phyloP scores from a whole-genome alignment of 2,329 filamentous ascomycete species.

The Aspergillus hortae region DNA sequence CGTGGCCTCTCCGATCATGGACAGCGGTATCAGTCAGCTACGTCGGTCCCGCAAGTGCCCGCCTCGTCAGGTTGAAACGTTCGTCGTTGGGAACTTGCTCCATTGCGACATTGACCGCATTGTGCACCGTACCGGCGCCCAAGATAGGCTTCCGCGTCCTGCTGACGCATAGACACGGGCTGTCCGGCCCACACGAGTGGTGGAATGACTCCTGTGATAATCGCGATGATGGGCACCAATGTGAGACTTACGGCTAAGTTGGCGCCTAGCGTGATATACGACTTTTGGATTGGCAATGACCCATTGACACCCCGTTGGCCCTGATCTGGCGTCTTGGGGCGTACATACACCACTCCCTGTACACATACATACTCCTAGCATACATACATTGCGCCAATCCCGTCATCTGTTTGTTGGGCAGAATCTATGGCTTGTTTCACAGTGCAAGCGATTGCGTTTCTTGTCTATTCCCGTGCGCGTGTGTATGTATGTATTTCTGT shows the following conservation, averaged over 20 bases:
- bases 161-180: not conserved
- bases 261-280: not conserved
- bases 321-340: not conserved
- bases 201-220: not conserved
- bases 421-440: not conserved
- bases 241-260: not conserved
- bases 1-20: constrained; percentile 3
- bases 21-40: not conserved
- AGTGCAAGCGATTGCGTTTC: not conserved
- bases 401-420: not conserved
- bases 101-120: constrained; percentile 2
- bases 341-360: constrained; percentile 11
- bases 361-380: constrained; percentile 7
- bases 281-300: not conserved
- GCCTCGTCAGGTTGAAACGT: not conserved
- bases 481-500: not conserved
- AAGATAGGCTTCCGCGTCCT: not conserved
- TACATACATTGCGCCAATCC: constrained; percentile 6
- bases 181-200: not conserved
- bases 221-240: not conserved
- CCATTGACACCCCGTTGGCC: not conserved
- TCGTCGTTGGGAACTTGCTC: not conserved
- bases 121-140: not conserved
- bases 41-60: not conserved
- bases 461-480: not conserved